Conservation (phyloP, 2,329 filamentous ascomycete species). For the Aspergillus novoparasiticus region DNA sequence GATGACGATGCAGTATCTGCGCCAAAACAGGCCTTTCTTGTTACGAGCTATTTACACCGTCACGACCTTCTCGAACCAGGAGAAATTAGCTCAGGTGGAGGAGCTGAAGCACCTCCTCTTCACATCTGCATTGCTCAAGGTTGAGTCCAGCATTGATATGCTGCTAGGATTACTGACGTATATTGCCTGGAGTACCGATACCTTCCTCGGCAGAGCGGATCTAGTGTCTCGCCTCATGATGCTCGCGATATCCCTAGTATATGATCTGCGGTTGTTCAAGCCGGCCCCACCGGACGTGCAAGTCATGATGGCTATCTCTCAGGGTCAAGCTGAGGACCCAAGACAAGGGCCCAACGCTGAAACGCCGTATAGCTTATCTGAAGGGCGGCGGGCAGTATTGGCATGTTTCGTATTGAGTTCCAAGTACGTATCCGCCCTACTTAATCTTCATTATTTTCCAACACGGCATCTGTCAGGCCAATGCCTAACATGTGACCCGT, state of each 20-base stretch:
- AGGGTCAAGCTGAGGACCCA: conserved; percentile 24
- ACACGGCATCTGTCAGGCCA: too few species aligned
- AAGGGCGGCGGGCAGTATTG: conserved; percentile 32
- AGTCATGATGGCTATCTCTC: conserved; percentile 35
- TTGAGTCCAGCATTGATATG: conserved; percentile 38
- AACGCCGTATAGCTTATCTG: conserved; percentile 22
- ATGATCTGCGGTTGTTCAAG: conserved; percentile 40
- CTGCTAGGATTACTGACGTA: conserved; percentile 42
- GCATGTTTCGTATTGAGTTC: conserved; percentile 37
- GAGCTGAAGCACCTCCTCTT: conserved; percentile 36
- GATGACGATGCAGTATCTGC: conserved; percentile 35
- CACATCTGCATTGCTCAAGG: conserved; percentile 30
- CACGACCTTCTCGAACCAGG: conserved; percentile 32
- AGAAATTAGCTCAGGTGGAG: conserved; percentile 28
- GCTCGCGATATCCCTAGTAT: conserved; percentile 41
- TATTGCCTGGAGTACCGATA: conserved; percentile 41
- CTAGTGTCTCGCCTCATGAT: conserved; percentile 40
- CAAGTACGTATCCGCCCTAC: conserved; percentile 22
- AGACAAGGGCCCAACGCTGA: conserved; percentile 11
- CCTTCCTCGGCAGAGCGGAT: conserved; percentile 34
- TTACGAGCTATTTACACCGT: conserved; percentile 42
- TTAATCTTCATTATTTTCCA: background rate
- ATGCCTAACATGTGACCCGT: conserved; percentile 10
- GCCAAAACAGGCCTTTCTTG: conserved; percentile 34
- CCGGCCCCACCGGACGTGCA: conserved; percentile 32